Evolutionary conservation across 169 alveolate species (phyloP).

Genomic region (Eimeria praecox): DNA sequence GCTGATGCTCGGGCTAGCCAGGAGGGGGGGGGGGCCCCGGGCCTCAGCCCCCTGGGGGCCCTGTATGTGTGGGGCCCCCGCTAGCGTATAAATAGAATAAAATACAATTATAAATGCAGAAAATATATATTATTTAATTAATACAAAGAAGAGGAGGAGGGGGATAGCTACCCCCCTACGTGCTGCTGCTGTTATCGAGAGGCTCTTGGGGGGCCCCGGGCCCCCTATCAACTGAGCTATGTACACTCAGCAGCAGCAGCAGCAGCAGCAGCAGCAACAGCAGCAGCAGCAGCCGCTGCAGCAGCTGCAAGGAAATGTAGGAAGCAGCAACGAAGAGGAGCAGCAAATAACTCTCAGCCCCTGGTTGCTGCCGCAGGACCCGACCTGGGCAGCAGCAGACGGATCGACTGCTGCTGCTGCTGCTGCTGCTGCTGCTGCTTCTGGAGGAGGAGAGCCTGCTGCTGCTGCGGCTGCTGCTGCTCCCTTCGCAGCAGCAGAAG

Average conservation of each 20-base stretch:
- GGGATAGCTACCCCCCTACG: not conserved
- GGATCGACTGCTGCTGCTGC: not conserved
- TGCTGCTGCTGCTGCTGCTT: not conserved
- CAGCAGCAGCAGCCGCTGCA: not conserved
- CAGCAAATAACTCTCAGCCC: not conserved
- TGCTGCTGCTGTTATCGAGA: not conserved
- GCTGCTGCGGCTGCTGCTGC: not conserved
- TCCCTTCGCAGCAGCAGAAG: not conserved
- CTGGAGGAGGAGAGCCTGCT: not conserved
- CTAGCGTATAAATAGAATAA: not conserved
- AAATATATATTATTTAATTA: not conserved
- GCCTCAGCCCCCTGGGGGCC: conserved; percentile 4
- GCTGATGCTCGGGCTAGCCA: not conserved
- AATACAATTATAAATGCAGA: not conserved
- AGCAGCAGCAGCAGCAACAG: conserved; percentile 15
- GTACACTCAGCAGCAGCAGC: conserved; percentile 38
- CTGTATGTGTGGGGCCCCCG: not conserved
- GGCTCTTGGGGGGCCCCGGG: conserved; percentile 2
- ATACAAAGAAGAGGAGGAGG: not conserved
- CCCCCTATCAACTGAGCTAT: not conserved
- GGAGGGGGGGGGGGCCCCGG: not conserved
- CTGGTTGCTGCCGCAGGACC: not conserved
- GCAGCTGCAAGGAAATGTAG: not conserved
- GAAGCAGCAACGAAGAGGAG: not conserved
- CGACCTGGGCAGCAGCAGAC: not conserved